Evolutionary conservation across 768 basidiomycete species (phyloP).

Genomic region (Suillus cothurnatus): DNA sequence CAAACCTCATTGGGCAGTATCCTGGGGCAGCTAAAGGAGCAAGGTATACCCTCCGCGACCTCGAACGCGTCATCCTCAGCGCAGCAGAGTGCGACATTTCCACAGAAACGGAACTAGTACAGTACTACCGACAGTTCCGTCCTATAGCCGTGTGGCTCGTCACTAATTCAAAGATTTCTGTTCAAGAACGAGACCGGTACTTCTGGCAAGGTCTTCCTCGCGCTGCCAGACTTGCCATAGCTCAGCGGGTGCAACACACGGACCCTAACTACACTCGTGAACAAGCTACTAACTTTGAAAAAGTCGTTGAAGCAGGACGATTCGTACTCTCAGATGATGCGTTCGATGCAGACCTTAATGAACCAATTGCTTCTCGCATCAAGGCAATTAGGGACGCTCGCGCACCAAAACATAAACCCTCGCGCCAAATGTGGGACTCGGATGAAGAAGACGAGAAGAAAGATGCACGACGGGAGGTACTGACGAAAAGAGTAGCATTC

Average conservation of each 20-base stretch:
- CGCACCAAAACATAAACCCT: neutral
- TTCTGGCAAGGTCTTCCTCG: neutral
- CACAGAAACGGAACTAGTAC: neutral
- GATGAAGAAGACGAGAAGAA: neutral
- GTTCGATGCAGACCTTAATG: neutral
- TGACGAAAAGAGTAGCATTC: neutral
- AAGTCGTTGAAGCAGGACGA: neutral
- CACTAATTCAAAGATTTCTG: conserved; percentile 1
- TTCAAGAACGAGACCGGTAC: neutral
- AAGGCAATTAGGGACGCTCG: neutral
- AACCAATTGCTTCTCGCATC: neutral
- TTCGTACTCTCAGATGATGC: conserved; percentile 10
- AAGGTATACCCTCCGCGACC: neutral
- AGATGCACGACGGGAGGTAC: neutral
- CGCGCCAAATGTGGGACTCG: neutral
- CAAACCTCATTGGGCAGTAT: neutral
- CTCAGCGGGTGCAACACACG: neutral
- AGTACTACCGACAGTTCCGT: conserved; percentile 3
- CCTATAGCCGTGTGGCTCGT: neutral
- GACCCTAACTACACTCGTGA: neutral
- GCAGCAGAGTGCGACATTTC: neutral
- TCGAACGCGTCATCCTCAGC: neutral
- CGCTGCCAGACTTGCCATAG: neutral
- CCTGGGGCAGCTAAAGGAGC: neutral
- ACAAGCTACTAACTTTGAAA: conserved; percentile 2